phyloP scores from a whole-genome alignment of 148 eudicot species.

The Gaultheria prostrata region DNA sequence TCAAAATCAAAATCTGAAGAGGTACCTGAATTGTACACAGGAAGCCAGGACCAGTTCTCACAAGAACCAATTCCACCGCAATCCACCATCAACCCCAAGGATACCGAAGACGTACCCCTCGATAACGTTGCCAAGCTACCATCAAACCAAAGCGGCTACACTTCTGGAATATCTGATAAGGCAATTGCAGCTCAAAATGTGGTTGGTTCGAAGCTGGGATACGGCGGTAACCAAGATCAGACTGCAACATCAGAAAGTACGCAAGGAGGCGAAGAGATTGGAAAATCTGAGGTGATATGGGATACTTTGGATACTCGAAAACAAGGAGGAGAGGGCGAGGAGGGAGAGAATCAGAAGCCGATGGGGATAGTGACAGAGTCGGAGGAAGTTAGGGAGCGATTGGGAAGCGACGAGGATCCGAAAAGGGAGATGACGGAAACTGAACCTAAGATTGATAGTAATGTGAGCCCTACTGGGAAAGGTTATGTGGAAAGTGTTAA shows the following conservation, averaged over 20 bases:
- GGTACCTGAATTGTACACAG: slow-evolving; percentile 24
- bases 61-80: slow-evolving; percentile 30
- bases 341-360: slow-evolving; percentile 16
- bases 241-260: not conserved
- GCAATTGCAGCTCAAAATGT: slow-evolving; percentile 17
- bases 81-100: not conserved
- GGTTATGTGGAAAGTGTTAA: slow-evolving; percentile 44
- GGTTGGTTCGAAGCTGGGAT: slow-evolving; percentile 13
- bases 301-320: slow-evolving; percentile 29
- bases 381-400: slow-evolving; percentile 39
- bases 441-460: slow-evolving; percentile 18
- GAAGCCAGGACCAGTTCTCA: slow-evolving; percentile 57
- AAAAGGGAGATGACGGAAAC: slow-evolving; percentile 19
- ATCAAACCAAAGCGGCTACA: slow-evolving; percentile 25
- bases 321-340: slow-evolving; percentile 16
- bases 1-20: slow-evolving; percentile 10
- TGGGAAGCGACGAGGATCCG: slow-evolving; percentile 29
- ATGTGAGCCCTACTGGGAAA: slow-evolving; percentile 8
- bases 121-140: slow-evolving; percentile 20
- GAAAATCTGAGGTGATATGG: slow-evolving; percentile 43
- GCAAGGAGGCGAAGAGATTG: not conserved
- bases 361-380: slow-evolving; percentile 59
- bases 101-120: slow-evolving; percentile 14
- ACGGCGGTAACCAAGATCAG: slow-evolving; percentile 15
- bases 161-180: slow-evolving; percentile 31